A percentile compares a stretch with the other conserved stretches of the same genome.
Evolutionary conservation across 78 protist genomes (phyloP).

Genomic region (Pigoraptor vietnamica): DNA sequence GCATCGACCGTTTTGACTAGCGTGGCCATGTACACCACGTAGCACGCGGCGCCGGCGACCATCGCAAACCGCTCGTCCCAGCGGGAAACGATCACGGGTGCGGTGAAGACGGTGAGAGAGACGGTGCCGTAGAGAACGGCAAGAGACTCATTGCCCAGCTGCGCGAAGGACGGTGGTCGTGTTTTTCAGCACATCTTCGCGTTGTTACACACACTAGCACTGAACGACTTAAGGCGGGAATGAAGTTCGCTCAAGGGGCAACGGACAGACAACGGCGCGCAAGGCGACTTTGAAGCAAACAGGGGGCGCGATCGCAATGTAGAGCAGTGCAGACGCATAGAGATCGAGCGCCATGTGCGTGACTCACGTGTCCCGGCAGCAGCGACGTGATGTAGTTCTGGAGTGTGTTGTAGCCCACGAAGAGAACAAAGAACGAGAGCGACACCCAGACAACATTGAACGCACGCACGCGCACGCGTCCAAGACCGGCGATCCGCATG

Average conservation of each 20-base stretch:
- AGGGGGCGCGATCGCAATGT: no score
- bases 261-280: no score
- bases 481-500: no score
- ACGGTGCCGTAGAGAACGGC: slow-evolving; percentile 5
- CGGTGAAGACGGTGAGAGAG: not conserved
- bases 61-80: not conserved
- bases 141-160: slow-evolving; percentile 6
- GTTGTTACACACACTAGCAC: no score
- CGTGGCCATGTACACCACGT: not conserved
- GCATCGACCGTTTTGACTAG: not conserved
- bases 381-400: slow-evolving; percentile 16
- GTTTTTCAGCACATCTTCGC: no score
- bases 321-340: no score
- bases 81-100: not conserved
- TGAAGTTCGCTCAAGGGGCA: no score
- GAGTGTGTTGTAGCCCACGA: slow-evolving; percentile 7
- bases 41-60: slow-evolving; percentile 1
- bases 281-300: no score
- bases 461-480: no score
- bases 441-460: not conserved
- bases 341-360: no score
- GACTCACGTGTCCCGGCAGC: not conserved
- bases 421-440: slow-evolving; percentile 1
- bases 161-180: no score
- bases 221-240: no score